Conservation (phyloP, 2,329 filamentous ascomycete genomes). For the Colletotrichum sp. region DNA sequence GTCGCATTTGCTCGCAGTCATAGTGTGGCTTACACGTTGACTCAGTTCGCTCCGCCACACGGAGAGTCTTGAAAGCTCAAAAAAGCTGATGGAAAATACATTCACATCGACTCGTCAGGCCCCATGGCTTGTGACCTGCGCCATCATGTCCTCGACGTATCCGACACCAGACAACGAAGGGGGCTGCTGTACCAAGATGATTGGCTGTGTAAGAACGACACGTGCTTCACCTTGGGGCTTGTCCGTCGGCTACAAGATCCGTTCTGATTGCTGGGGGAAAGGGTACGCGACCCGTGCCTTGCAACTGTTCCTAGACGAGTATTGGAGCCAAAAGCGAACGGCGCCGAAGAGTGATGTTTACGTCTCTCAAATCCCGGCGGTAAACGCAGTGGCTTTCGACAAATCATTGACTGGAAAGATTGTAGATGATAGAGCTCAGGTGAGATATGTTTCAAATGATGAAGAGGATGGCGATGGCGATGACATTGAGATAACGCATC, state of each 20-base stretch:
- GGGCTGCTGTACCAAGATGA: background rate
- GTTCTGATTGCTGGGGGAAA: background rate
- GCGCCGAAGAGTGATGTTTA: background rate
- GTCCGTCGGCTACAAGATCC: background rate
- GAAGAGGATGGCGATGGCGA: background rate
- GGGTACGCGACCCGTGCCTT: constrained; percentile 1
- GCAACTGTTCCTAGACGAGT: background rate
- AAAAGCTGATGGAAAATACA: background rate
- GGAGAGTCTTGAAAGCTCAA: background rate
- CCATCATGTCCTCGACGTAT: background rate
- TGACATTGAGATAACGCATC: background rate
- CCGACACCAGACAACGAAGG: background rate
- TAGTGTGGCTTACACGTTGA: background rate
- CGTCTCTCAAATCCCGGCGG: background rate
- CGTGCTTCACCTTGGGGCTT: background rate
- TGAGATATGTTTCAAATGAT: background rate
- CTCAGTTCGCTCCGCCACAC: background rate
- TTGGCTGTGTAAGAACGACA: background rate
- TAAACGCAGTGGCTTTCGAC: background rate
- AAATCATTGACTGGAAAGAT: accelerated
- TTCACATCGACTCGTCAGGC: background rate
- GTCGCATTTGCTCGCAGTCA: background rate
- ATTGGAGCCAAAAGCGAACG: background rate
- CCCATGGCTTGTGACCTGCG: background rate
- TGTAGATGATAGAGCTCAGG: background rate